phyloP scores from a whole-genome alignment of 2,329 filamentous ascomycete species.

The Trichoderma harzianum region DNA sequence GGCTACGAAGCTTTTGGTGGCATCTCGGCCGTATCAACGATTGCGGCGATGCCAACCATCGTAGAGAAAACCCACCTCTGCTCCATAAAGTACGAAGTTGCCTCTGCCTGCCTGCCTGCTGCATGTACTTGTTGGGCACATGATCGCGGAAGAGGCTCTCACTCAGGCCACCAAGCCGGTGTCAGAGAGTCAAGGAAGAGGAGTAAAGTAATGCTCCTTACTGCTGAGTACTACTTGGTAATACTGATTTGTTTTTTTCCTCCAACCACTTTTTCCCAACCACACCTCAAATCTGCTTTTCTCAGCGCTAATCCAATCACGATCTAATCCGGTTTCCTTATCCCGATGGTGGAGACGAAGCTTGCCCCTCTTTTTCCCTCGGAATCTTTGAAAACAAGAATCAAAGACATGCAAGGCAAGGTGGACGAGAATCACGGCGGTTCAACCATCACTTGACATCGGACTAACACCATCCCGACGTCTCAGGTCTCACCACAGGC shows the following conservation, averaged over 20 bases:
- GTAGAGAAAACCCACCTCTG: not conserved
- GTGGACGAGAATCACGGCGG: not conserved
- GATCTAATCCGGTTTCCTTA: not conserved
- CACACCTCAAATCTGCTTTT: not conserved
- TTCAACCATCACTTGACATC: not conserved
- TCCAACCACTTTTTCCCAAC: not conserved
- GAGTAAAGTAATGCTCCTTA: not conserved
- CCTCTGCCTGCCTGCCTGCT: not conserved
- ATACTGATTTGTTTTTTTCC: not conserved
- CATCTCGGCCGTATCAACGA: not conserved
- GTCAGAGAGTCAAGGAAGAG: not conserved
- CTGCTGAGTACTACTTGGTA: not conserved
- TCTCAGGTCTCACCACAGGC: conserved; percentile 2
- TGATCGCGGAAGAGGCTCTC: not conserved
- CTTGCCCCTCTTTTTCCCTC: not conserved
- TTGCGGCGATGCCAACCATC: not conserved
- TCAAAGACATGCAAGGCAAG: not conserved
- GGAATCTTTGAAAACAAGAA: not conserved
- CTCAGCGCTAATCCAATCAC: conserved; percentile 3
- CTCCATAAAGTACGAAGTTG: not conserved
- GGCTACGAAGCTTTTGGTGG: not conserved
- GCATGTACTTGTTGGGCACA: not conserved
- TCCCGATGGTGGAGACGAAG: not conserved
- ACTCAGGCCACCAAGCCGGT: not conserved
- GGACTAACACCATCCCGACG: not conserved